Percentiles rank a stretch among this genome's conserved stretches.
phyloP scores from a whole-genome alignment of 345 rosid species.

The Melaleuca alternifolia region DNA sequence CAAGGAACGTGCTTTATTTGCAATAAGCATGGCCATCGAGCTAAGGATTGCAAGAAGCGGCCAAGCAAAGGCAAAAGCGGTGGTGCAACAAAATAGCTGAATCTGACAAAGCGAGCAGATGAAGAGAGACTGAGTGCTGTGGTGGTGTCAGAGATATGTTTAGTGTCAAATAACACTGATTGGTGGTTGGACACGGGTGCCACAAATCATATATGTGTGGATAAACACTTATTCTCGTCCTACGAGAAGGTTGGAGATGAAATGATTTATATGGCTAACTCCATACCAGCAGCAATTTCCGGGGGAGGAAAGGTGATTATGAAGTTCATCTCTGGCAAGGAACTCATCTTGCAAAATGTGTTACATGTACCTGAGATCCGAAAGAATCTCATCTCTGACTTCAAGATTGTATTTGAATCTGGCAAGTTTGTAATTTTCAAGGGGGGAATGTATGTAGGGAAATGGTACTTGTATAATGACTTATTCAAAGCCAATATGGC shows the following conservation, averaged over 20 bases:
- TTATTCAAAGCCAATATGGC: no score
- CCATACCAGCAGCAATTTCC: no score
- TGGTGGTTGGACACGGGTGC: background rate
- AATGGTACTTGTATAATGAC: no score
- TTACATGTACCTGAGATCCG: background rate
- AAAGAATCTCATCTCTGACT: background rate
- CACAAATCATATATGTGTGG: background rate
- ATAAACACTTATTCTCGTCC: background rate
- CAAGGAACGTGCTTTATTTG: no score
- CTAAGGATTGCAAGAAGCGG: background rate
- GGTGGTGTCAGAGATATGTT: background rate
- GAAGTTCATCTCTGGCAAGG: no score
- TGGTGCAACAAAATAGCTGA: no score
- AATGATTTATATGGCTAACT: background rate
- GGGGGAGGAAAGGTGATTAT: background rate
- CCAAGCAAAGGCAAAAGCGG: background rate
- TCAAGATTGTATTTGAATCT: background rate
- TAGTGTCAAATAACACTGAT: no score
- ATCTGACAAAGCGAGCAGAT: no score
- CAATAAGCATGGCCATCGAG: background rate
- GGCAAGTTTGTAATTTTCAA: background rate
- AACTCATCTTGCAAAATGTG: no score
- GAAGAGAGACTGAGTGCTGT: background rate
- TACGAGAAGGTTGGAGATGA: no score
- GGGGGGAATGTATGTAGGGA: background rate